A percentile compares a stretch with the other conserved stretches of the same genome.
Evolutionary conservation across 768 basidiomycete genomes (phyloP).

Genomic region (Boletus rubroflammeus): DNA sequence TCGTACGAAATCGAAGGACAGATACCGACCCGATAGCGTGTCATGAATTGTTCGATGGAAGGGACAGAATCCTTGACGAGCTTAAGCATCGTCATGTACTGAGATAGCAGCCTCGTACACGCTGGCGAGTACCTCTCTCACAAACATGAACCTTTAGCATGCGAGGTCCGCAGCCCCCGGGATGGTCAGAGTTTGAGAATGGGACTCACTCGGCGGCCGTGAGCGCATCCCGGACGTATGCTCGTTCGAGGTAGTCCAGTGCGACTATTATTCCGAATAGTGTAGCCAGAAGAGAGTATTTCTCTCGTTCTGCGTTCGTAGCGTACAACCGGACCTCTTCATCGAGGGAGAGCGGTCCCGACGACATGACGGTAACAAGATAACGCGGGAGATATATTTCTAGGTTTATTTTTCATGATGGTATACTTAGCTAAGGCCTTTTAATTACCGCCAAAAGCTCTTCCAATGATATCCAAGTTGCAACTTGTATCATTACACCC

Average conservation of each 20-base stretch:
- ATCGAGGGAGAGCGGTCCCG: slow-evolving; percentile 58
- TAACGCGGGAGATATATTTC: background rate
- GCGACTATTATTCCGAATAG: slow-evolving; percentile 89
- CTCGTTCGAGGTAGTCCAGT: slow-evolving; percentile 92
- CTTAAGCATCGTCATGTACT: slow-evolving; percentile 97
- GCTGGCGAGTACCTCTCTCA: slow-evolving; percentile 89
- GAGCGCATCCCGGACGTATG: slow-evolving; percentile 92
- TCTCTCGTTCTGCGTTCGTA: slow-evolving; percentile 86
- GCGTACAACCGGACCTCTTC: slow-evolving; percentile 90
- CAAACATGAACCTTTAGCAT: slow-evolving; percentile 11
- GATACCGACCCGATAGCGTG: slow-evolving; percentile 66
- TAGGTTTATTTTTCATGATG: background rate
- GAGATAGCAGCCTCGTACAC: slow-evolving; percentile 88
- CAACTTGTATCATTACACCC: background rate
- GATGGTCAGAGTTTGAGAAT: background rate
- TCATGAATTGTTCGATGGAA: slow-evolving; percentile 89
- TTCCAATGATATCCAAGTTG: background rate
- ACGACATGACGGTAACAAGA: slow-evolving; percentile 28
- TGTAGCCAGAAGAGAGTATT: slow-evolving; percentile 82
- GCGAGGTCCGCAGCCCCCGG: background rate
- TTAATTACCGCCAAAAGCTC: background rate
- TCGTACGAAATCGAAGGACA: background rate
- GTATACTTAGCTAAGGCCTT: slow-evolving; percentile 30
- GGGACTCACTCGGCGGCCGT: slow-evolving; percentile 80
- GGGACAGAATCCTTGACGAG: slow-evolving; percentile 88